Conservation (phyloP, 139 green algal genomes). For the Chlorella sorokiniana region DNA sequence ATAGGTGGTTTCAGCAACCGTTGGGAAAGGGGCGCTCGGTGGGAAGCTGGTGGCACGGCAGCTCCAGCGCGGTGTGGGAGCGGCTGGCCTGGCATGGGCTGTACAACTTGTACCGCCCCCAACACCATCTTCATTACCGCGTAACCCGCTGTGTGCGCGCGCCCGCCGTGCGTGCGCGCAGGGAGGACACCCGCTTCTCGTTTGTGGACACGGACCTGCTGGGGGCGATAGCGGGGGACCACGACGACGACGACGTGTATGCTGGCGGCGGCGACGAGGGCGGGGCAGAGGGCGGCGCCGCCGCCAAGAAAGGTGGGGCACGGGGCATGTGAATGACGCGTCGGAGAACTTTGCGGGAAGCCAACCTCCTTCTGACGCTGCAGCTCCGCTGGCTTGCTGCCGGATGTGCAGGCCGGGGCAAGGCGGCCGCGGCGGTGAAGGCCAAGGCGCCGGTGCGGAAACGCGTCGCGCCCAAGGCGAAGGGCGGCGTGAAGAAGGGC, state of each 20-base stretch:
- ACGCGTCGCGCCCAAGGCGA: conserved; percentile 10
- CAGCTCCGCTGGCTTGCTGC: background rate
- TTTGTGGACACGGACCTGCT: conserved; percentile 14
- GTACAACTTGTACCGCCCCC: no score
- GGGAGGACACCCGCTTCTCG: conserved; percentile 1
- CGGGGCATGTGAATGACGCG: background rate
- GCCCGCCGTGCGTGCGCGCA: background rate
- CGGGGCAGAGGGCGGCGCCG: background rate
- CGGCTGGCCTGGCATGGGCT: no score
- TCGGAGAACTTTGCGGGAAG: background rate
- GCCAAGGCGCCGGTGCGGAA: conserved; percentile 3
- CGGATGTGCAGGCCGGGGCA: conserved; percentile 1
- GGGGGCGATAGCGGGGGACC: conserved; percentile 14
- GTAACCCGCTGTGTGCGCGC: background rate
- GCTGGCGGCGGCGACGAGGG: background rate
- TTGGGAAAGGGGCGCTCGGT: no score
- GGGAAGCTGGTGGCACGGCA: no score
- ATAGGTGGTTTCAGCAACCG: no score
- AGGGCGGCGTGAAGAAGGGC: conserved; percentile 28
- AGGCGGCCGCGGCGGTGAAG: conserved; percentile 6
- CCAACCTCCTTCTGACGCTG: background rate
- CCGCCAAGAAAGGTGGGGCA: background rate
- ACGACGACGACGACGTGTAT: conserved; percentile 10
- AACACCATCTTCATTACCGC: no score
- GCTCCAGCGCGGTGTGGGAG: no score